These are phyloP conservation scores for Colletotrichum higginsianum DNA, from an alignment of 2,329 filamentous ascomycete genomes.

Conservation along the genomic window DNA sequence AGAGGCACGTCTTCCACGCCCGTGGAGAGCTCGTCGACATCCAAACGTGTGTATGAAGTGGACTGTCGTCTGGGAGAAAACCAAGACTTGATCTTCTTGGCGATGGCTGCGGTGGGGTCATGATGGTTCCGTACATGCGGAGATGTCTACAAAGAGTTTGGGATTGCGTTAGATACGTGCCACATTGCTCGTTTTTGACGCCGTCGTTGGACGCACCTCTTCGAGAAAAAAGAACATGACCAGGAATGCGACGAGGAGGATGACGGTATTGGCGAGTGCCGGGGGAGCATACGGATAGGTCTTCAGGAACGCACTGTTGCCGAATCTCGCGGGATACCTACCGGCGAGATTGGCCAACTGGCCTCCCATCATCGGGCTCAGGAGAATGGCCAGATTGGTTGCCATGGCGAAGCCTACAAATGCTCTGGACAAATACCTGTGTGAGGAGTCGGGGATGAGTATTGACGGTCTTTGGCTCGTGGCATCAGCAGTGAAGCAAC, in stretches of 20 bases:
- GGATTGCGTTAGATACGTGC: too few species aligned
- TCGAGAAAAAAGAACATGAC: slow-evolving; percentile 23
- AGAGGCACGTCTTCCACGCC: background rate
- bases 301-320: slow-evolving; percentile 21
- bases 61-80: background rate
- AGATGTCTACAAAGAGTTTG: background rate
- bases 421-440: background rate
- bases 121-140: background rate
- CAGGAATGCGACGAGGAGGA: slow-evolving; percentile 15
- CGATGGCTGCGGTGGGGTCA: background rate
- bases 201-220: slow-evolving; percentile 1
- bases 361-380: slow-evolving; percentile 27
- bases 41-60: background rate
- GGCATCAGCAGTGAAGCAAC: background rate
- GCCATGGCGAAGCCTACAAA: background rate
- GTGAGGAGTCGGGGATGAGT: background rate
- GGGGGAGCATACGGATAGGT: slow-evolving; percentile 21
- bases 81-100: background rate
- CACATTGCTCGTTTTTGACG: background rate
- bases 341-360: slow-evolving; percentile 21
- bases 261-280: background rate
- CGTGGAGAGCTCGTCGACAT: background rate
- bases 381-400: background rate
- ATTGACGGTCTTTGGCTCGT: background rate
- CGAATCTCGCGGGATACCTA: slow-evolving; percentile 30